Evolutionary conservation across 345 rosid species (phyloP).

Genomic region (Barbarea vulgaris): DNA sequence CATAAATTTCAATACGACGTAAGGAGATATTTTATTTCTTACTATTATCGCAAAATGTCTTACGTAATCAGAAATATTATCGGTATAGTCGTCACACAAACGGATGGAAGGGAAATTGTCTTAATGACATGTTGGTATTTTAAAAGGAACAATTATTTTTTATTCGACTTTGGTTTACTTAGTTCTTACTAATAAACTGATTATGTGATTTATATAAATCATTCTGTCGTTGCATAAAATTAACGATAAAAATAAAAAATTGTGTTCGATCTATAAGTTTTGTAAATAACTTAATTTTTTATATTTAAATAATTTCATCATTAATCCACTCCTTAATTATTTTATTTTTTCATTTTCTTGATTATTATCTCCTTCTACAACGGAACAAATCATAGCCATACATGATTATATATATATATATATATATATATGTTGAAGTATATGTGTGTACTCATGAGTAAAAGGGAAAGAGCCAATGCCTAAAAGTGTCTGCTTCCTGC

Average conservation of each 20-base stretch:
- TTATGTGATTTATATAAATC: background rate
- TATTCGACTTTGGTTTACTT: background rate
- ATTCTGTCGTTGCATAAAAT: background rate
- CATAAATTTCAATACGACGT: background rate
- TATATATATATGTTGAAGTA: background rate
- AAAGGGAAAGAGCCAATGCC: constrained; percentile 10
- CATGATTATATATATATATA: background rate
- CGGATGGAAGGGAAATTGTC: background rate
- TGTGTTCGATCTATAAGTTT: background rate
- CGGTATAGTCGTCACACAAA: background rate
- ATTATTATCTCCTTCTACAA: background rate
- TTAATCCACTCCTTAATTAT: background rate
- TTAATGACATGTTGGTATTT: background rate
- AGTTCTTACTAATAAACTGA: background rate
- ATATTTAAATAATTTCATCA: background rate
- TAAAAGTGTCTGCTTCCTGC: constrained; percentile 15
- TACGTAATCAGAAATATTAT: background rate
- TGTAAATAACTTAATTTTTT: background rate
- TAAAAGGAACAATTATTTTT: background rate
- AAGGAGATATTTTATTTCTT: background rate
- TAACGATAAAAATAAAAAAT: background rate
- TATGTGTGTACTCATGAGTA: background rate
- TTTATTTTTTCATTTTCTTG: background rate
- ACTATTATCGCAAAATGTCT: background rate
- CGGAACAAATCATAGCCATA: background rate